phyloP scores from a whole-genome alignment of 2,329 filamentous ascomycete species.

The Xylaria sp. region DNA sequence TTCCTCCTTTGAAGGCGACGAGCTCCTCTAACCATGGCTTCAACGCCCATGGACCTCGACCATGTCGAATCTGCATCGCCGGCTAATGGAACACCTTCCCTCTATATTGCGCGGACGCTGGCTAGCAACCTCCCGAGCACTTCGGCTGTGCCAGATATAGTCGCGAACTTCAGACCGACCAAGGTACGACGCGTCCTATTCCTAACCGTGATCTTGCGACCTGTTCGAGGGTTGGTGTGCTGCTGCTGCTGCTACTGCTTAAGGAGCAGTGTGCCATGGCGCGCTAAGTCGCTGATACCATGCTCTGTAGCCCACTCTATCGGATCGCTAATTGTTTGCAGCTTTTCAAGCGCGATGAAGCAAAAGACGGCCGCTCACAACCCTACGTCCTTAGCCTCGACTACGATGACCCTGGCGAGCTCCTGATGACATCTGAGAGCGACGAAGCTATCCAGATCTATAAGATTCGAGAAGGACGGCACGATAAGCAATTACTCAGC shows the following conservation, averaged over 20 bases:
- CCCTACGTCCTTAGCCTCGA: slow-evolving; percentile 87
- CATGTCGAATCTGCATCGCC: slow-evolving; percentile 52
- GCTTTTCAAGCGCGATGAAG: slow-evolving; percentile 69
- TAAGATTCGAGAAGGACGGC: slow-evolving; percentile 88
- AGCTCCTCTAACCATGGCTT: slow-evolving; percentile 55
- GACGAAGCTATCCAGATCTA: slow-evolving; percentile 97
- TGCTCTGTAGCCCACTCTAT: slow-evolving; percentile 31
- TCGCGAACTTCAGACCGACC: slow-evolving; percentile 79
- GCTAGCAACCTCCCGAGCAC: slow-evolving; percentile 56
- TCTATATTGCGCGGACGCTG: slow-evolving; percentile 62
- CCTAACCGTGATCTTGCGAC: not conserved
- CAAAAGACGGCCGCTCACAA: slow-evolving; percentile 61
- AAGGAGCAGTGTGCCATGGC: not conserved
- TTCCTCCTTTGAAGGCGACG: not conserved
- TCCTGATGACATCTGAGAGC: slow-evolving; percentile 88
- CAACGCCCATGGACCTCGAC: slow-evolving; percentile 68
- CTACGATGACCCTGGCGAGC: slow-evolving; percentile 95
- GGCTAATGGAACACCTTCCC: slow-evolving; percentile 52
- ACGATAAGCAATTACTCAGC: slow-evolving; percentile 88
- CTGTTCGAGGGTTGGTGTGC: not conserved
- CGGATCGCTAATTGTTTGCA: slow-evolving; percentile 44
- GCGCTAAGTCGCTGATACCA: not conserved
- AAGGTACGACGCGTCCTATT: slow-evolving; percentile 64
- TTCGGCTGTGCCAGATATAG: slow-evolving; percentile 79
- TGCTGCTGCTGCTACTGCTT: not conserved